Conservation (phyloP, 805 yeast genomes). For the Candida andamanensis region DNA sequence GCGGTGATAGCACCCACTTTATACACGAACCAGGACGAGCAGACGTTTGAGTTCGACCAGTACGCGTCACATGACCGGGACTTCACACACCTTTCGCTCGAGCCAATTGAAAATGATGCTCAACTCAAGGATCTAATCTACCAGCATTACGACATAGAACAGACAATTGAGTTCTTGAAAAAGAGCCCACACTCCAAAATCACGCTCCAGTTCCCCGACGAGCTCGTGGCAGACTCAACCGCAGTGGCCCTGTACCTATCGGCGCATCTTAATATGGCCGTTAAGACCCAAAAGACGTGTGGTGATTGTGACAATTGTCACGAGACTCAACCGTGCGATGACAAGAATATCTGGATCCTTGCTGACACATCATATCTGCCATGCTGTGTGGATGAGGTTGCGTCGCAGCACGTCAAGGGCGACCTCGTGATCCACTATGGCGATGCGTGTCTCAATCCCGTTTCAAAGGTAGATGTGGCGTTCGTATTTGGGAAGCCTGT, state of each 20-base stretch:
- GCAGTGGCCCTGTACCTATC: constrained; percentile 3
- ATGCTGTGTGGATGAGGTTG: constrained; percentile 95
- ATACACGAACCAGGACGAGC: constrained; percentile 69
- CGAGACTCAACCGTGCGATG: not conserved
- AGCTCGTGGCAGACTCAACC: constrained; percentile 64
- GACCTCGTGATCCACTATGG: constrained; percentile 91
- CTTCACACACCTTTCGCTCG: constrained; percentile 22
- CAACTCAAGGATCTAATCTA: constrained; percentile 31
- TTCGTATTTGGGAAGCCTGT: constrained; percentile 74
- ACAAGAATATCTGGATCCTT: constrained; percentile 51
- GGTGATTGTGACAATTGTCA: not conserved
- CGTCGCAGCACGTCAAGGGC: constrained; percentile 86
- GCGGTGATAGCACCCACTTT: constrained; percentile 55
- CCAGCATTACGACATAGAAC: constrained; percentile 53
- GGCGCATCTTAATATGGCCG: not conserved
- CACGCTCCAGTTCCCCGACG: constrained; percentile 90
- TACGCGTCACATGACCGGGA: constrained; percentile 15
- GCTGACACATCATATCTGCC: constrained; percentile 96
- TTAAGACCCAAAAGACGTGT: not conserved
- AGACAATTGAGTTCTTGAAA: constrained; percentile 38
- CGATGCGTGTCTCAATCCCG: constrained; percentile 84
- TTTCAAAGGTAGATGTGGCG: constrained; percentile 65
- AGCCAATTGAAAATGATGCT: constrained; percentile 14
- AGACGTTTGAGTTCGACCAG: constrained; percentile 30
- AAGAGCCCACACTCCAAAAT: constrained; percentile 33